Percentiles rank a stretch among this genome's conserved stretches.
phyloP scores from a whole-genome alignment of 768 basidiomycete species.

The Termitomyces titanicus region DNA sequence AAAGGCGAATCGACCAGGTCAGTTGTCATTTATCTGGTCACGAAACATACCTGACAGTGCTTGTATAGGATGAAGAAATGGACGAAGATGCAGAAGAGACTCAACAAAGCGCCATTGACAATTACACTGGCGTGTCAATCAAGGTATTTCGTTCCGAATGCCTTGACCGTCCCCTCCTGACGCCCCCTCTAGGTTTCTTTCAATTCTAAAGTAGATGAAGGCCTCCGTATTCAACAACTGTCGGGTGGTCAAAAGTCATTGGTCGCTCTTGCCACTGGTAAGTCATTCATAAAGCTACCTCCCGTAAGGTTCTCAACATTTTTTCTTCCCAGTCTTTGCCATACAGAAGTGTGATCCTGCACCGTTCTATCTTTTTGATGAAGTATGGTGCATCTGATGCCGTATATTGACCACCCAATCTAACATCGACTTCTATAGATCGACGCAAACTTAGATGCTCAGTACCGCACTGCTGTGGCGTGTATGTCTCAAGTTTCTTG shows the following conservation, averaged over 20 bases:
- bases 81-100: conserved; percentile 73
- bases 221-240: conserved; percentile 91
- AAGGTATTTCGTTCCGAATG: conserved; percentile 47
- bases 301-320: neutral
- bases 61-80: conserved; percentile 61
- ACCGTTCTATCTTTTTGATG: conserved; percentile 99
- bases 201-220: conserved; percentile 98
- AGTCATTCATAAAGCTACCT: conserved; percentile 8
- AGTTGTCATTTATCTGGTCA: conserved; percentile 10
- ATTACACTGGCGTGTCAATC: conserved; percentile 96
- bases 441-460: conserved; percentile 96
- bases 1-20: conserved; percentile 84
- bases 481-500: conserved; percentile 45
- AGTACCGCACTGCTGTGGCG: conserved; percentile 96
- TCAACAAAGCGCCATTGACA: conserved; percentile 78
- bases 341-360: conserved; percentile 99
- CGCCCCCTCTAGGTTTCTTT: conserved; percentile 76
- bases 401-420: neutral
- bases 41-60: neutral
- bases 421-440: conserved; percentile 45
- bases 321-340: conserved; percentile 69
- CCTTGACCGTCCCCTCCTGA: neutral
- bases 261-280: conserved; percentile 91
- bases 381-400: conserved; percentile 39
- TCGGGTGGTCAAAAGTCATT: conserved; percentile 98